These are phyloP conservation scores for Tricholoma bakamatsutake DNA, from an alignment of 768 basidiomycete species.

Conservation along the genomic window DNA sequence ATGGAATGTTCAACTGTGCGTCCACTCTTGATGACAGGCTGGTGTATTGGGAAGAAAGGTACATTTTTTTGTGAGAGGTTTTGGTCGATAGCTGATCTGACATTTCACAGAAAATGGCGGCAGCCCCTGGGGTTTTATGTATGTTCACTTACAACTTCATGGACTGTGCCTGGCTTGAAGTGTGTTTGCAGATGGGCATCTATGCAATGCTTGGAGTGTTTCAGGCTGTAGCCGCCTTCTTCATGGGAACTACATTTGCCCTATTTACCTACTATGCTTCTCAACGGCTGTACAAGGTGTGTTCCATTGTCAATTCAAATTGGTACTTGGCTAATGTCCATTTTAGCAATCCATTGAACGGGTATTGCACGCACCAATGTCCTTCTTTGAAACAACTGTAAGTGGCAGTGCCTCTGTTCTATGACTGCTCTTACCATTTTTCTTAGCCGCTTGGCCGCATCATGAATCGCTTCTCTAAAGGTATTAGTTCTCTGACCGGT, in stretches of 20 bases:
- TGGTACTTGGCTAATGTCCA: not conserved
- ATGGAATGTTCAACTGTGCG: conserved; percentile 6
- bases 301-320: conserved; percentile 5
- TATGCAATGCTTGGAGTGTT: conserved; percentile 70
- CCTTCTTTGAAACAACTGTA: conserved; percentile 85
- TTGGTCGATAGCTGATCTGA: conserved; percentile 8
- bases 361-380: conserved; percentile 83
- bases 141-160: conserved; percentile 17
- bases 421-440: conserved; percentile 5
- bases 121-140: conserved; percentile 68
- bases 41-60: conserved; percentile 79
- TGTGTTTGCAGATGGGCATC: conserved; percentile 59
- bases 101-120: conserved; percentile 37
- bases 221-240: conserved; percentile 63
- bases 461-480: conserved; percentile 87
- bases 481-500: conserved; percentile 20
- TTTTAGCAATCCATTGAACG: conserved; percentile 53
- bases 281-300: conserved; percentile 52
- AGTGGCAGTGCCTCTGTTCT: conserved; percentile 10
- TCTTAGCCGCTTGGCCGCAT: conserved; percentile 74
- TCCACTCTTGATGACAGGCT: conserved; percentile 39
- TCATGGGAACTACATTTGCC: conserved; percentile 61
- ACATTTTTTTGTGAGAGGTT: conserved; percentile 14
- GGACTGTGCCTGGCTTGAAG: not conserved
- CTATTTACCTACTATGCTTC: conserved; percentile 77